Evolutionary conservation across 306 rosid genomes (phyloP).

Genomic region (Rosa chinensis): DNA sequence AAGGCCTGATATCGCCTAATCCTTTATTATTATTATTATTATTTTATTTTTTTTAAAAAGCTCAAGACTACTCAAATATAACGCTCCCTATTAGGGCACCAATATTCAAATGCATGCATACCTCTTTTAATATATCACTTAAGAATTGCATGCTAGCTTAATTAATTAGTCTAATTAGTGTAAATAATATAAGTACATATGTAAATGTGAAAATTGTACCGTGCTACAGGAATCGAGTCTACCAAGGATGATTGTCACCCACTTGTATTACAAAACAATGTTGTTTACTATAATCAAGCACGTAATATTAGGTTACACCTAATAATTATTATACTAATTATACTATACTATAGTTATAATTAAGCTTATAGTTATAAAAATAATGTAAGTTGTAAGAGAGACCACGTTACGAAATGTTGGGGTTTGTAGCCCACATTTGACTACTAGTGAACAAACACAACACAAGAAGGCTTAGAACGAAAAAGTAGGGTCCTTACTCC

Average conservation of each 20-base stretch:
- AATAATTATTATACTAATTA: background rate
- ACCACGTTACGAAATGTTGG: slow-evolving; percentile 28
- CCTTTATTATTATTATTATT: too few relatives aligned
- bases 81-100: background rate
- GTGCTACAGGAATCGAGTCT: background rate
- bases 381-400: slow-evolving; percentile 10
- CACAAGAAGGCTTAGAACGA: background rate
- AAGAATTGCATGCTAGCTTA: background rate
- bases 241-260: slow-evolving; percentile 8
- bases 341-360: background rate
- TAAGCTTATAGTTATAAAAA: background rate
- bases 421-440: slow-evolving; percentile 29
- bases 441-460: slow-evolving; percentile 22
- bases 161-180: background rate
- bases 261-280: background rate
- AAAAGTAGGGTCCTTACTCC: slow-evolving; percentile 15
- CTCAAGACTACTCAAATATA: background rate
- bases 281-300: slow-evolving; percentile 33
- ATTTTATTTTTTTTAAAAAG: too few relatives aligned
- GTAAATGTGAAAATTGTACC: slow-evolving; percentile 18
- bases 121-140: slow-evolving; percentile 8
- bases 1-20: too few relatives aligned
- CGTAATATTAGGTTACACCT: slow-evolving; percentile 20
- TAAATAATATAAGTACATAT: slow-evolving; percentile 13
- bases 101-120: background rate